A percentile compares a stretch with the other conserved stretches of the same genome.
Conservation (phyloP, 164 flowering plant species). For the Piper longum region DNA sequence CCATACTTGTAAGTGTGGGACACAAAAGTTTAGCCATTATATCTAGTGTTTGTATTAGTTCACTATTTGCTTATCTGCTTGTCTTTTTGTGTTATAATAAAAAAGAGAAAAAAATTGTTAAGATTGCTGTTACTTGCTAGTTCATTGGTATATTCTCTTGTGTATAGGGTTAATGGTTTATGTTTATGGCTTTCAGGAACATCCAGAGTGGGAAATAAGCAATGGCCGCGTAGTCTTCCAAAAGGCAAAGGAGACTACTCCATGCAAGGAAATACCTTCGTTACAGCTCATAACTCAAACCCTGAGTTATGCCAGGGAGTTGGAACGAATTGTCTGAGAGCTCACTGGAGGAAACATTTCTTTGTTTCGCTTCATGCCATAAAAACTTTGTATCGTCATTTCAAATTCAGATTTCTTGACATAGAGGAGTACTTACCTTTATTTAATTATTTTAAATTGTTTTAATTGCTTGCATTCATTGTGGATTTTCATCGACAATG, state of each 20-base stretch:
- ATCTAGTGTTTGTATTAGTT: no score
- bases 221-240: conserved; percentile 56
- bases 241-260: conserved; percentile 71
- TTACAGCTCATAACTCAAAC: conserved; percentile 93
- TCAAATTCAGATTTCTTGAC: neutral
- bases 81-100: no score
- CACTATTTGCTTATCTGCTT: no score
- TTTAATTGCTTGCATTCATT: no score
- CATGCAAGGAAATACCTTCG: conserved; percentile 88
- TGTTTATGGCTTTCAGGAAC: conserved; percentile 43
- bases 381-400: neutral
- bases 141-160: no score
- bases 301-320: conserved; percentile 83
- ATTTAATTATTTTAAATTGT: no score
- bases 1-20: no score
- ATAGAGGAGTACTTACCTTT: no score
- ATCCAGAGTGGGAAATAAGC: conserved; percentile 84
- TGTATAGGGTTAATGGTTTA: neutral
- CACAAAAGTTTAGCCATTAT: no score
- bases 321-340: conserved; percentile 78
- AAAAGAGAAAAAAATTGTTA: no score
- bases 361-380: neutral
- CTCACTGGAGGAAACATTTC: neutral
- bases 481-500: no score
- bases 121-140: no score